phyloP scores from a whole-genome alignment of 75 land plant species.

The Sequoia sempervirens region DNA sequence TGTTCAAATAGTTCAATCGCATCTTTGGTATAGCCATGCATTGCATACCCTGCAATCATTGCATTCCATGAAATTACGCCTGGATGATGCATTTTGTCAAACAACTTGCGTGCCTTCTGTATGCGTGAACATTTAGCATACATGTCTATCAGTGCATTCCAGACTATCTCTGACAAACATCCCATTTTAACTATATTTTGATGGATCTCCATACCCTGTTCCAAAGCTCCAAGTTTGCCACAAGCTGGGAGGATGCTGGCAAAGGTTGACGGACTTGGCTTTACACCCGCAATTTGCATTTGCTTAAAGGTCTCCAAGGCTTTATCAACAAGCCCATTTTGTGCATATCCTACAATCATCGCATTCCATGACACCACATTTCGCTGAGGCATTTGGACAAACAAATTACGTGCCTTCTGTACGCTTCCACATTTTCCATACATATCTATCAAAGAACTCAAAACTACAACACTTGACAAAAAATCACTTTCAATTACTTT shows the following conservation, averaged over 20 bases:
- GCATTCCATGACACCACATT: constrained; percentile 17
- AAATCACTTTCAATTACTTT: not conserved
- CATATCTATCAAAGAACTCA: constrained; percentile 2
- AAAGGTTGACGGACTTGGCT: constrained; percentile 10
- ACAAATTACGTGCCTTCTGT: constrained; percentile 1
- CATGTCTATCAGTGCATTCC: constrained; percentile 19
- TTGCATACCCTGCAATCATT: constrained; percentile 26
- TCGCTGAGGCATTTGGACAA: constrained; percentile 14
- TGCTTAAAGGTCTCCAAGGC: constrained; percentile 11
- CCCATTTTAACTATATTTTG: constrained; percentile 4
- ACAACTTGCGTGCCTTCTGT: constrained; percentile 14
- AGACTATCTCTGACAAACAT: not conserved
- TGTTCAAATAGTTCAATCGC: constrained; percentile 12
- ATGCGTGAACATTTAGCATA: constrained; percentile 20
- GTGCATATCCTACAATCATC: constrained; percentile 17
- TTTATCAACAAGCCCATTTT: constrained; percentile 6
- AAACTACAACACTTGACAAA: constrained; percentile 13
- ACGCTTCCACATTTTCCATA: constrained; percentile 17
- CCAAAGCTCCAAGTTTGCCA: constrained; percentile 3
- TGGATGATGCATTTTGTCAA: constrained; percentile 9
- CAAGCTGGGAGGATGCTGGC: constrained; percentile 6
- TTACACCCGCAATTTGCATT: constrained; percentile 8
- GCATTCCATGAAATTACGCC: constrained; percentile 11
- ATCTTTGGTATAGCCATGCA: constrained; percentile 2
- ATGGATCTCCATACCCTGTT: constrained; percentile 14